A percentile compares a stretch with the other conserved stretches of the same genome.
These are phyloP conservation scores for Silybum marianum DNA, from an alignment of 129 eudicot genomes.

Conservation along the genomic window DNA sequence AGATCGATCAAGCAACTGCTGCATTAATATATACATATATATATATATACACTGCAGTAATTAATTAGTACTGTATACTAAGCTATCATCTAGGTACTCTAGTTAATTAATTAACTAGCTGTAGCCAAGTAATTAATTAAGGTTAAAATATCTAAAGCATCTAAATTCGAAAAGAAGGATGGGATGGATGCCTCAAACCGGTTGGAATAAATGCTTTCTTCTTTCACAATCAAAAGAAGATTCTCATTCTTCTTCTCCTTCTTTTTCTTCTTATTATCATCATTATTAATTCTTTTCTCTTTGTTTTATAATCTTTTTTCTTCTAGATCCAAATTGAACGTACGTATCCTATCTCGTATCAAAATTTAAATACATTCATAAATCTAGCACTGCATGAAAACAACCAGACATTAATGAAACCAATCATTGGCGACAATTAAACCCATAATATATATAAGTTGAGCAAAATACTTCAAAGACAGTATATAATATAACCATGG, in stretches of 20 bases:
- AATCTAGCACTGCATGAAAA: not conserved
- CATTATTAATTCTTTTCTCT: not conserved
- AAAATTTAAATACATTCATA: not conserved
- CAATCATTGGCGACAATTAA: not conserved
- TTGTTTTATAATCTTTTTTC: slow-evolving; percentile 10
- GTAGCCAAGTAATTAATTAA: slow-evolving; percentile 12
- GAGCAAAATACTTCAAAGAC: too few species aligned
- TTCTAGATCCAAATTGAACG: slow-evolving; percentile 8
- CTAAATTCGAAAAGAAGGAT: slow-evolving; percentile 24
- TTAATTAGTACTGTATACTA: not conserved
- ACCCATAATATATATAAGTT: not conserved
- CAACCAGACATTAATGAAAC: too few species aligned
- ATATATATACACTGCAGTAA: too few species aligned
- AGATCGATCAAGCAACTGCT: not conserved
- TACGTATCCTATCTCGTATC: slow-evolving; percentile 1
- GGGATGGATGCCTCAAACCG: slow-evolving; percentile 39
- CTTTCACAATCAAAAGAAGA: slow-evolving; percentile 78
- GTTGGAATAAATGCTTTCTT: slow-evolving; percentile 82
- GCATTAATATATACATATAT: not conserved
- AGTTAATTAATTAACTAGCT: not conserved
- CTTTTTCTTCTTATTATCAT: not conserved
- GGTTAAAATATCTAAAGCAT: slow-evolving; percentile 29
- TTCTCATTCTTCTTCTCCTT: slow-evolving; percentile 47
- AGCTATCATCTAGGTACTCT: not conserved
- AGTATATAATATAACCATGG: not conserved